Base-by-base conservation (phyloP, 345 rosid species). In the Leavenworthia alabamica region DNA sequence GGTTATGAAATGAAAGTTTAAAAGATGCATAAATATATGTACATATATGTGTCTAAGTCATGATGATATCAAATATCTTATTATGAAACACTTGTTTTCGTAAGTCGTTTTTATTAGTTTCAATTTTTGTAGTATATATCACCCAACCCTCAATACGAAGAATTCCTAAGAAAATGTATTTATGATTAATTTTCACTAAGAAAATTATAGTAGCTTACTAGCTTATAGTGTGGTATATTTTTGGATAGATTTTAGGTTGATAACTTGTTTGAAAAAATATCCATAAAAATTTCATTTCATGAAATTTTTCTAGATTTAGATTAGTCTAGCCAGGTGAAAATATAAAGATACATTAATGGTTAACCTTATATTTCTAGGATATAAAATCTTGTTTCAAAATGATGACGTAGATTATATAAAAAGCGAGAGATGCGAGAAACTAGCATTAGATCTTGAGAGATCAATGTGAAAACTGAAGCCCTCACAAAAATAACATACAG, bases 401-500 rank as follows among this genome's bases (percentile, higher is more conserved):
- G 23, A 61, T 36, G 12, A 36, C 27, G 26, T 35, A 7, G 46
- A 47, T 24, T 61, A 22, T 46, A 45, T 13, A 13, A 13, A 60
- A 22, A 23, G 13, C 10, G 7, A 27, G 50, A 26, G 39, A 36
- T 17, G 20, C 13, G 13, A 8, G 5, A 22, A 22, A 9, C 45
- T 43, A 11, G 3, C 35, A 13, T 43, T 45, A 43, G 23, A 32
- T 53, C 26, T 33, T 2, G 27, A 52, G 39, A 32, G 44, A 26
- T 53, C n/a, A 33, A 41, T 64, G 61, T 45, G n/a, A 28, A 24
- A 35, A 57, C 26, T 39, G 7, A 52, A 68, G 28, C 58, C 71
- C 64, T 49, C 43, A 26, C n/a, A 4, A 8, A 50, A 43, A 44
- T 33, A 15, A 13, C 49, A 7, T 24, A 39, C 42, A 27, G 56